A percentile compares a stretch with the other conserved stretches of the same genome.
Evolutionary conservation across 176 grass and related monocot species (phyloP).

Genomic region (Paspalum notatum): DNA sequence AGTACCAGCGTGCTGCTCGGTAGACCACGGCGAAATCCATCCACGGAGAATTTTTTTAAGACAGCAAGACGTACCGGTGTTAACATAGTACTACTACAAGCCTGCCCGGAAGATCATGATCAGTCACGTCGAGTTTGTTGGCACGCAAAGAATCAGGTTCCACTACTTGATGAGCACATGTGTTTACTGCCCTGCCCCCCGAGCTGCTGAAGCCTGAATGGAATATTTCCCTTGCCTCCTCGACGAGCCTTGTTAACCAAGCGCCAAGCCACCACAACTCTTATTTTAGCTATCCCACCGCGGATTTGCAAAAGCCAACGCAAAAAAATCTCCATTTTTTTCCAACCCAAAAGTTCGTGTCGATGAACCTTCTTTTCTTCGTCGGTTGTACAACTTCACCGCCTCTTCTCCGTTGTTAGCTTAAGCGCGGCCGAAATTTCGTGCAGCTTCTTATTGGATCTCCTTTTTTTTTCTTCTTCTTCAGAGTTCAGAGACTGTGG

Average conservation of each 20-base stretch:
- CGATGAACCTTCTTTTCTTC: conserved; percentile 32
- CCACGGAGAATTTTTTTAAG: background rate
- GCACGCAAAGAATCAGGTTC: conserved; percentile 56
- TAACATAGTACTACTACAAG: too few relatives aligned
- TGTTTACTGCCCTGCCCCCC: background rate
- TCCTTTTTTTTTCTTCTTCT: background rate
- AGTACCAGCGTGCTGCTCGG: too few relatives aligned
- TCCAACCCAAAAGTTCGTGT: conserved; percentile 16
- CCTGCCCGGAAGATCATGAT: background rate
- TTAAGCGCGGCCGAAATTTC: background rate
- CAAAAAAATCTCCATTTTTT: background rate
- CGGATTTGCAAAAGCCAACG: background rate
- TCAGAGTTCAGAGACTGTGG: conserved; percentile 4
- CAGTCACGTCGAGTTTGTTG: background rate
- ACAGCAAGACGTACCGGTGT: background rate
- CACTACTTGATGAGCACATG: background rate
- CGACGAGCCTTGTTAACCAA: background rate
- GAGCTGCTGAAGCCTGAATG: background rate
- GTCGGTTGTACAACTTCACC: background rate
- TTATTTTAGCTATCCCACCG: conserved; percentile 31
- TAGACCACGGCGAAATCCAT: background rate
- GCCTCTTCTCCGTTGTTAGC: too few relatives aligned
- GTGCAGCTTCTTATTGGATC: background rate
- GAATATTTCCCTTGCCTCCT: conserved; percentile 41
- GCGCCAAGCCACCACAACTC: background rate